These are phyloP conservation scores for Leptographium lundbergii DNA, from an alignment of 2,329 filamentous ascomycete species.

Conservation along the genomic window DNA sequence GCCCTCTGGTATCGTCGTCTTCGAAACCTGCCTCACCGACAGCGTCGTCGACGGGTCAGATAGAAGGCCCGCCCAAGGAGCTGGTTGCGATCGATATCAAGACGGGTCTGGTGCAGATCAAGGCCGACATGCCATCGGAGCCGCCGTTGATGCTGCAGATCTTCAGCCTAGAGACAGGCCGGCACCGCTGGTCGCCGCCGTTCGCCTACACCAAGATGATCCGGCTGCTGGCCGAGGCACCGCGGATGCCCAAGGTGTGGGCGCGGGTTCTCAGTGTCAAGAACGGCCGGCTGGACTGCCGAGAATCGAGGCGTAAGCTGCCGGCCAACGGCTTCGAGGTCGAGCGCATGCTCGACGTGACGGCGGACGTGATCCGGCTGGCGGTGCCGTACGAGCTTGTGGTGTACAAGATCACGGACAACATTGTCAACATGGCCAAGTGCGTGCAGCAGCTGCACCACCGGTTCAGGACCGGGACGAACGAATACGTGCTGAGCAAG, in stretches of 20 bases:
- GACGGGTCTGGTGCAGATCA: constrained; percentile 70
- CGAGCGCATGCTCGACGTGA: constrained; percentile 74
- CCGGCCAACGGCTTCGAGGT: constrained; percentile 45
- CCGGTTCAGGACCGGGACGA: constrained; percentile 74
- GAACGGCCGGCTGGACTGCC: constrained; percentile 64
- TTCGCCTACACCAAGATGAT: constrained; percentile 67
- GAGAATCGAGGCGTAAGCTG: constrained; percentile 44
- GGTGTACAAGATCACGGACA: constrained; percentile 85
- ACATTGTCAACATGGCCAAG: constrained; percentile 77
- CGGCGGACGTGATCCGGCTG: constrained; percentile 72
- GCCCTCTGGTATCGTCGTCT: background rate
- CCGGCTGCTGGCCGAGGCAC: constrained; percentile 78
- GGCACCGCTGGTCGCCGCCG: constrained; percentile 77
- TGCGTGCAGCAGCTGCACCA: constrained; percentile 85
- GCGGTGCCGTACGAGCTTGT: constrained; percentile 86
- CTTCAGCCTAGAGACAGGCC: constrained; percentile 68
- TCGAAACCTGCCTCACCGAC: background rate
- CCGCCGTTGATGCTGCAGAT: constrained; percentile 87
- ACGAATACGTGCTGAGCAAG: constrained; percentile 81
- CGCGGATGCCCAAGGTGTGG: constrained; percentile 74
- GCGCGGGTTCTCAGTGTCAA: constrained; percentile 77
- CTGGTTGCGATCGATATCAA: constrained; percentile 73
- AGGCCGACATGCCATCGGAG: constrained; percentile 76
- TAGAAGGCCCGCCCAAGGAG: constrained; percentile 31
- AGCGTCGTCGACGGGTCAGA: background rate